Conservation (phyloP, 139 green algal genomes). For the Diplosphaera chodatii region DNA sequence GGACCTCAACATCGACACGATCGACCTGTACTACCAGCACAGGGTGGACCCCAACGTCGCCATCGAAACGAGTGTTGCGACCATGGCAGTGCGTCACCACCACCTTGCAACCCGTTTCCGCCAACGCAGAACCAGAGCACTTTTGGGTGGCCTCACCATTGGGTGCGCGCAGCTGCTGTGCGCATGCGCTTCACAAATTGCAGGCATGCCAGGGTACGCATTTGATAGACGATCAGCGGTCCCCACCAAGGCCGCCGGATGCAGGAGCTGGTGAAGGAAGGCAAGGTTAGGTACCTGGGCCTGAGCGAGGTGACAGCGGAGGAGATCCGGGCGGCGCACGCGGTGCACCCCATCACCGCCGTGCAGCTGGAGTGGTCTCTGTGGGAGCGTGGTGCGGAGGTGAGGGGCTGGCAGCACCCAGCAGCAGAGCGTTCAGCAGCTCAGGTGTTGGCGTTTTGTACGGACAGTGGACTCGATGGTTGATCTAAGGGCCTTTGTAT, state of each 20-base stretch:
- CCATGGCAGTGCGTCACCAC: background rate
- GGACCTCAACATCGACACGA: conserved; percentile 25
- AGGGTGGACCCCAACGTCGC: background rate
- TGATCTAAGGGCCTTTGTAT: no score
- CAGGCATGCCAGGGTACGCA: no score
- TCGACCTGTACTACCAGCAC: conserved; percentile 40
- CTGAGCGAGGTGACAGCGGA: conserved; percentile 43
- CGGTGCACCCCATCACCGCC: conserved; percentile 46
- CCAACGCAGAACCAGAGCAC: no score
- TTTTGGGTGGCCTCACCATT: no score
- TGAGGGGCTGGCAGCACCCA: background rate
- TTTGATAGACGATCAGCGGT: no score
- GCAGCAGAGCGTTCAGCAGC: no score
- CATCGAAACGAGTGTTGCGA: background rate
- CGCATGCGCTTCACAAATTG: no score
- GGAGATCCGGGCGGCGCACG: conserved; percentile 50
- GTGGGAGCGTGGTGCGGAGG: conserved; percentile 51
- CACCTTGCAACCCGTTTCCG: no score
- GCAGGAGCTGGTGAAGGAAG: conserved; percentile 43
- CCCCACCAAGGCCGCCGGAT: no score
- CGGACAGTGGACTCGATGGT: no score
- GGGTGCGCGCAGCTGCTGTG: no score
- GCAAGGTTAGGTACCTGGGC: conserved; percentile 61
- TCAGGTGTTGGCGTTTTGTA: no score
- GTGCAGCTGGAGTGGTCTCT: conserved; percentile 58